Evolutionary conservation across 495 filamentous ascomycete genomes (phyloP).

Genomic region (Ascobolus immersus): DNA sequence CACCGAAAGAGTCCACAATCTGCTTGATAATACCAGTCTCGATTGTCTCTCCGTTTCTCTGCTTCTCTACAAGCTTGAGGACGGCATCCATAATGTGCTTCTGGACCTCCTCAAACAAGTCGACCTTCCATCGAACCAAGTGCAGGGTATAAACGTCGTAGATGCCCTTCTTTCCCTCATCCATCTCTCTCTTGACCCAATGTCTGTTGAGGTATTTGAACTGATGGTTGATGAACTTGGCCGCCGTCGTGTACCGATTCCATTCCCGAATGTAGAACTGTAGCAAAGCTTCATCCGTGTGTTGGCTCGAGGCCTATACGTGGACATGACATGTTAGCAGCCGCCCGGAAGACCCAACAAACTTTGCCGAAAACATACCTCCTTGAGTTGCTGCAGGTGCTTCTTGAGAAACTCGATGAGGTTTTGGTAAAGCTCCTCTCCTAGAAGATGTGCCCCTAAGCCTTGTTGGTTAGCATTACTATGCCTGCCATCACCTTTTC

Average conservation of each 20-base stretch:
- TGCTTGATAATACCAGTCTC: slow-evolving; percentile 91
- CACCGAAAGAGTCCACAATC: slow-evolving; percentile 69
- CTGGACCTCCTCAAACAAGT: slow-evolving; percentile 64
- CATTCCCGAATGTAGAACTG: slow-evolving; percentile 94
- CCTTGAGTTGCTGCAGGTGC: slow-evolving; percentile 39
- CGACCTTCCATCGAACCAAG: slow-evolving; percentile 76
- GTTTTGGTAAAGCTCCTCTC: slow-evolving; percentile 86
- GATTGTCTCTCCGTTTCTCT: slow-evolving; percentile 92
- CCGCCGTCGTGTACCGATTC: slow-evolving; percentile 81
- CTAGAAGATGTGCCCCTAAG: slow-evolving; percentile 56
- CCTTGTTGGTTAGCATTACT: not conserved
- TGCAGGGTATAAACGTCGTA: slow-evolving; percentile 96
- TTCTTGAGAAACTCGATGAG: slow-evolving; percentile 56
- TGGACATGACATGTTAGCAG: slow-evolving; percentile 5
- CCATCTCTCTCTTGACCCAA: slow-evolving; percentile 97
- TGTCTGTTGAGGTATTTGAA: slow-evolving; percentile 95
- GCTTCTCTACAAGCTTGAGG: slow-evolving; percentile 85
- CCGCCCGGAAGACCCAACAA: not conserved
- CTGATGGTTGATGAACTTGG: slow-evolving; percentile 88
- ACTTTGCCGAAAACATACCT: slow-evolving; percentile 6
- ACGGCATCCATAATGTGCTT: slow-evolving; percentile 85
- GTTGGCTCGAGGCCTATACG: slow-evolving; percentile 37
- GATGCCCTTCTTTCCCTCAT: slow-evolving; percentile 95
- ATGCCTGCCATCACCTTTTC: slow-evolving; percentile 27
- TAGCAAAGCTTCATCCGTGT: slow-evolving; percentile 73